Conservation (phyloP, 1,139 yeast genomes). For the Yamadazyma jaroonii region DNA sequence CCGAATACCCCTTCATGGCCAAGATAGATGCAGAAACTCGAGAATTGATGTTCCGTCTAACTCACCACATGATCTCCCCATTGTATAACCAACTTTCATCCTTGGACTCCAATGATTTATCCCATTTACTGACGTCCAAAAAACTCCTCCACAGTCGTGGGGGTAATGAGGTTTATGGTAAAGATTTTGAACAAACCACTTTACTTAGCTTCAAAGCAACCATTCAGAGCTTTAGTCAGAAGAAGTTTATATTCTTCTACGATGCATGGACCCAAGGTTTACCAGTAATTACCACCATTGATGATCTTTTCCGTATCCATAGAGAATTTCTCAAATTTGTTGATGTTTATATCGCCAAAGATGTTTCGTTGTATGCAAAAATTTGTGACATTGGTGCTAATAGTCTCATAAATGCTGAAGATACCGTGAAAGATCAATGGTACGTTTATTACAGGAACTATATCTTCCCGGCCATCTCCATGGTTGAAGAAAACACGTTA, state of each 20-base stretch:
- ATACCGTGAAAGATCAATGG: conserved; percentile 44
- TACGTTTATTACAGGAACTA: conserved; percentile 61
- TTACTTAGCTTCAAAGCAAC: conserved; percentile 33
- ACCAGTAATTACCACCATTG: conserved; percentile 34
- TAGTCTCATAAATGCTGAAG: conserved; percentile 25
- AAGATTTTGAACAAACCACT: conserved; percentile 20
- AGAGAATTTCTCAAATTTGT: conserved; percentile 51
- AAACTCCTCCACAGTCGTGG: conserved; percentile 29
- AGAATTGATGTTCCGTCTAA: conserved; percentile 47
- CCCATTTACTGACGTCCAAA: conserved; percentile 20
- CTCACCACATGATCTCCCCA: conserved; percentile 51
- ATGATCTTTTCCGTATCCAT: conserved; percentile 46
- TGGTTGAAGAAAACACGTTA: conserved; percentile 59
- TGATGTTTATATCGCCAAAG: conserved; percentile 56
- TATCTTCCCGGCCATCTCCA: conserved; percentile 66
- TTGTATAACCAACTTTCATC: conserved; percentile 30
- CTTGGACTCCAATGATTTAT: conserved; percentile 19
- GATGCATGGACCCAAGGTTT: conserved; percentile 46
- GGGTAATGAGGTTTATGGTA: conserved; percentile 29
- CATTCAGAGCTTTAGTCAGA: conserved; percentile 25
- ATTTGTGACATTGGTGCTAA: conserved; percentile 57
- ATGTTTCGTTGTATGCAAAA: conserved; percentile 50
- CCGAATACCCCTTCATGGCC: conserved; percentile 63
- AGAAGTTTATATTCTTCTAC: conserved; percentile 48
- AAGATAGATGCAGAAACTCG: conserved; percentile 53